Conservation (phyloP, 441 rosid species). For the Bruguiera hainesii region DNA sequence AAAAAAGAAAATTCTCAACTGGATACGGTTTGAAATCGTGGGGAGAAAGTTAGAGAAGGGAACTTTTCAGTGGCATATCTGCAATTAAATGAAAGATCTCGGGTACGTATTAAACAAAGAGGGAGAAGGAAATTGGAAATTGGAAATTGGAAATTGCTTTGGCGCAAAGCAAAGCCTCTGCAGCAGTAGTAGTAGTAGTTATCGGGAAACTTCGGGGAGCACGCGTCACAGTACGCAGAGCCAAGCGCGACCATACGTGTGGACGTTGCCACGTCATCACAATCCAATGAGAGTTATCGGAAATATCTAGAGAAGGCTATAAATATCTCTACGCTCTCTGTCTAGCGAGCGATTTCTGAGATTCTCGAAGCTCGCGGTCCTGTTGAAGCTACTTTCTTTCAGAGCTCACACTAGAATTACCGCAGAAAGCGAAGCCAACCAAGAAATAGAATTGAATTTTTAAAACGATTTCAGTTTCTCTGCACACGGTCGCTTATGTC, state of each 20-base stretch:
- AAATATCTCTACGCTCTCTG: conserved; percentile 14
- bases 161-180: not conserved
- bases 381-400: not conserved
- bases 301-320: conserved; percentile 52
- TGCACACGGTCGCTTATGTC: not conserved
- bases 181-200: not conserved
- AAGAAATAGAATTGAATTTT: not conserved
- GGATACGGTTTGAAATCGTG: too few species aligned
- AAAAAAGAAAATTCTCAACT: too few species aligned
- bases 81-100: not conserved
- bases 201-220: conserved; percentile 31
- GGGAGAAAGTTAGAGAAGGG: too few species aligned
- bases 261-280: conserved; percentile 33
- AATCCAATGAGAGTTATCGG: not conserved
- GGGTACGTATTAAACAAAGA: not conserved
- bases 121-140: not conserved
- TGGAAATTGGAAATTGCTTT: conserved; percentile 2
- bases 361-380: not conserved
- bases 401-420: too few species aligned
- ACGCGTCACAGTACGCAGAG: conserved; percentile 5
- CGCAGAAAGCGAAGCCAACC: not conserved
- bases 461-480: not conserved
- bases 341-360: accelerated
- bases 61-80: not conserved
- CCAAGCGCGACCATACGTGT: conserved; percentile 10